A percentile compares a stretch with the other conserved stretches of the same genome.
Conservation (phyloP, 805 yeast genomes). For the Crinitomyces ghanaensis region DNA sequence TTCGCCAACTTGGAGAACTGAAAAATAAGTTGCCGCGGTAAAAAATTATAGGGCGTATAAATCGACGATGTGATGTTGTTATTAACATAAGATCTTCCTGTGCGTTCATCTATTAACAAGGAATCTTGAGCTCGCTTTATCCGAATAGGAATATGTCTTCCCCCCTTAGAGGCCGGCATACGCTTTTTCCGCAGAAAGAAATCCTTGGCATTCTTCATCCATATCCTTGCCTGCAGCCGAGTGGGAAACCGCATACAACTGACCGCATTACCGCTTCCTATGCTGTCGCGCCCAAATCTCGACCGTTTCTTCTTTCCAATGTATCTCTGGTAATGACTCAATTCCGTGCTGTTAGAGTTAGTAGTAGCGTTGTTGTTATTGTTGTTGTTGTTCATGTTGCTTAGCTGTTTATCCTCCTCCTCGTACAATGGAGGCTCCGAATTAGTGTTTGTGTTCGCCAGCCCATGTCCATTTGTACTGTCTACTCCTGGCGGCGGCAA, state of each 20-base stretch:
- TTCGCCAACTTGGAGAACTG: slow-evolving; percentile 93
- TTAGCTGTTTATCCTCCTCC: no score
- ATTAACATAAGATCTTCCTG: slow-evolving; percentile 43
- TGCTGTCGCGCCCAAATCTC: no score
- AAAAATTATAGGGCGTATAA: slow-evolving; percentile 65
- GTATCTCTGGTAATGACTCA: no score
- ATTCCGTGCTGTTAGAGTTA: no score
- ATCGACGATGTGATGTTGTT: slow-evolving; percentile 79
- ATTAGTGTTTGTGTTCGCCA: no score
- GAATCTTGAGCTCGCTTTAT: slow-evolving; percentile 29
- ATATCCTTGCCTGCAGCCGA: background rate
- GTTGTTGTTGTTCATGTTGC: no score
- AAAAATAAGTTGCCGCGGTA: slow-evolving; percentile 80
- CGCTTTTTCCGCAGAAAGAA: slow-evolving; percentile 20
- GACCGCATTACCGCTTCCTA: slow-evolving; percentile 3
- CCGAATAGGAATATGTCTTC: slow-evolving; percentile 64
- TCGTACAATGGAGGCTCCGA: no score
- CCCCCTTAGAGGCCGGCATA: slow-evolving; percentile 46
- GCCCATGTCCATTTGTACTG: no score
- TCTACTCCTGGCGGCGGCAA: no score
- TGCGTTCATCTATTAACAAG: slow-evolving; percentile 58
- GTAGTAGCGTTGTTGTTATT: no score
- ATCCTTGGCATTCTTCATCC: slow-evolving; percentile 10
- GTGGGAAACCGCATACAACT: background rate
- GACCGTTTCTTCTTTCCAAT: no score